Base-by-base conservation (phyloP, 2,329 filamentous ascomycete species). In the Phoma sp. region DNA sequence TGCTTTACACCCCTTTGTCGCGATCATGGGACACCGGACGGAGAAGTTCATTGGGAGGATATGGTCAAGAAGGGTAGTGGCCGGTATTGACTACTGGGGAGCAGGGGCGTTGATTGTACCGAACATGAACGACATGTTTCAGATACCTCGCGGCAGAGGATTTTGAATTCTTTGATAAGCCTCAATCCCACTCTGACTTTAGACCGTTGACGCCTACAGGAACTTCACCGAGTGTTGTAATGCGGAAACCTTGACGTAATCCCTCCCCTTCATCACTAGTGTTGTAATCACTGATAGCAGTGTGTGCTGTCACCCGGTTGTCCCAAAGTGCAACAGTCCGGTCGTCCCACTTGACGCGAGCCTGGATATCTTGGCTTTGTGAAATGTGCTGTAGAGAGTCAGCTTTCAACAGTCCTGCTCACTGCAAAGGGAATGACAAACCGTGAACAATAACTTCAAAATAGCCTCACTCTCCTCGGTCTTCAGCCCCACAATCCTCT, bases 311-410 rank as follows among this genome's bases (percentile, higher is more conserved):
- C 0, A 92, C 84, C 25, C 90, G 82, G 77, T 92, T 93, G 73
- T 94, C 90, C 90, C 90, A 94, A 1, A 93, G 85, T 2, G 93
- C 88, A 2, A 94, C 90, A 0, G 89, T 92, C 17, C 85, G 83
- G 53, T 85, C 82, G 67, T 87, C 85, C 90, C 90, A 95, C 72
- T 87, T 88, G 45, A 95, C 81, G 22, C 89, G 83, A 3, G 81
- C 81, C 64, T 92, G 89, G 69, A 91, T 84, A 67, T 92, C 88
- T 41, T 86, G 84, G 31, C 87, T 87, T 22, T 83, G 80, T 0
- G 86, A 85, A 51, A 91, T 85, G 64, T 92, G 89, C 70, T 90
- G 74, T 69, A 78, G 74, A 10, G 15, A 12, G 36, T 62, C 22
- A 62, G 54, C 43, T 13, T 15, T 81, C 3, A 76, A 80, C 7